Percentiles rank a stretch among this genome's conserved stretches.
Evolutionary conservation across 495 filamentous ascomycete genomes (phyloP).

Genomic region (Tuber magnatum): DNA sequence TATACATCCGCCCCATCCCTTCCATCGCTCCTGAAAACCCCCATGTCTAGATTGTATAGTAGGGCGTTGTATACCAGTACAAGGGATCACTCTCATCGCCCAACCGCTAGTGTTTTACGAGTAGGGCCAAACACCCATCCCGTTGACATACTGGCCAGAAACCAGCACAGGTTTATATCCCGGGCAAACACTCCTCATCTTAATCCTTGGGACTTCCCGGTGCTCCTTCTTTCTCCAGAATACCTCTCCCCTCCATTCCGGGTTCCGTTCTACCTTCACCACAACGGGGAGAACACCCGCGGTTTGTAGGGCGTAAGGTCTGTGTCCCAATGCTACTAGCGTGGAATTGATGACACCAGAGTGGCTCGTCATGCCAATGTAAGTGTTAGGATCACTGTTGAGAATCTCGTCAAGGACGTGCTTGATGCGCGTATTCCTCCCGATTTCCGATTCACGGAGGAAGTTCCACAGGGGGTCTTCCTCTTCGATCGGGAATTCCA

Average conservation of each 20-base stretch:
- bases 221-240: conserved; percentile 12
- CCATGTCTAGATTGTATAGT: background rate
- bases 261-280: conserved; percentile 25
- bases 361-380: conserved; percentile 34
- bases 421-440: conserved; percentile 27
- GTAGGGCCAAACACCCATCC: conserved; percentile 33
- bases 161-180: conserved; percentile 26
- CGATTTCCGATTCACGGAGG: conserved; percentile 29
- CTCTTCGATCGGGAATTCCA: conserved; percentile 24
- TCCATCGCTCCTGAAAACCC: background rate
- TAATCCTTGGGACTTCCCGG: background rate
- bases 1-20: background rate
- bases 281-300: conserved; percentile 34
- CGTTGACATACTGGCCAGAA: conserved; percentile 23
- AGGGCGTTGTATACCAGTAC: background rate
- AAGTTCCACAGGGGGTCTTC: conserved; percentile 34
- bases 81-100: background rate
- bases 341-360: conserved; percentile 37
- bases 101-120: conserved; percentile 5
- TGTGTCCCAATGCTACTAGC: conserved; percentile 28
- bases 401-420: conserved; percentile 30
- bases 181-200: conserved; percentile 20
- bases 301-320: conserved; percentile 28
- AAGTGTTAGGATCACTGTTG: conserved; percentile 18
- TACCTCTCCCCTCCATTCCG: conserved; percentile 22